Conservation (phyloP, 441 rosid genomes). For the Populus trichocarpa region DNA sequence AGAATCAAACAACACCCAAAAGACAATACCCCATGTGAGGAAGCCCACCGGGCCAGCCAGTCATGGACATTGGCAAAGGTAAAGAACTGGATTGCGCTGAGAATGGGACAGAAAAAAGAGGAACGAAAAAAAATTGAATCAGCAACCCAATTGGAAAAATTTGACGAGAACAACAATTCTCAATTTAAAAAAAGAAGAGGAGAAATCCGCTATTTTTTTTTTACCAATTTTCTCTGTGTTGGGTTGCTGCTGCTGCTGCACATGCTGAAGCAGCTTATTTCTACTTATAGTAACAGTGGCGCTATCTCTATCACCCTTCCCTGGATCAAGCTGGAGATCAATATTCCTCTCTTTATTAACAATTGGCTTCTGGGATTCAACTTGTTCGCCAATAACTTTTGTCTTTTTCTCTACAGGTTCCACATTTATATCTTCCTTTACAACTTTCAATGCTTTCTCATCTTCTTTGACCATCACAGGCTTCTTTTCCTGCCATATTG, state of each 20-base stretch:
- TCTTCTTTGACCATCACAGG: constrained; percentile 41
- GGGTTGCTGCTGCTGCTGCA: constrained; percentile 44
- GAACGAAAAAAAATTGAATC: constrained; percentile 1
- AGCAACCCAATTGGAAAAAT: neutral
- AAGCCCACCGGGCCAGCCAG: constrained; percentile 93
- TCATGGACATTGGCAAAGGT: constrained; percentile 74
- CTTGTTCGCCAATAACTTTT: constrained; percentile 30
- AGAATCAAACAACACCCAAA: neutral
- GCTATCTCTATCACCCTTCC: constrained; percentile 59
- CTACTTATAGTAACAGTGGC: constrained; percentile 28
- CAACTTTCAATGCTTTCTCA: constrained; percentile 32
- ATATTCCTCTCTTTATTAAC: constrained; percentile 45
- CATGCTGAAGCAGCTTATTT: constrained; percentile 38
- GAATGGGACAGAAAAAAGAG: neutral
- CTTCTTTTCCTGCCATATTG: constrained; percentile 53
- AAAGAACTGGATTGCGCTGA: constrained; percentile 68
- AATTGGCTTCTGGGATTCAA: constrained; percentile 45
- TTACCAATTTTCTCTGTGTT: constrained; percentile 58
- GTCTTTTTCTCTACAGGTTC: constrained; percentile 49
- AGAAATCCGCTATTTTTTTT: neutral
- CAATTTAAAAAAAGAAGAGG: neutral
- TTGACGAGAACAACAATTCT: neutral
- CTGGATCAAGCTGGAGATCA: constrained; percentile 76
- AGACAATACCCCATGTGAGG: constrained; percentile 87
- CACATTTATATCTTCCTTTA: constrained; percentile 33